phyloP scores from a whole-genome alignment of 2,329 filamentous ascomycete genomes.

The Colletotrichum acutatum region DNA sequence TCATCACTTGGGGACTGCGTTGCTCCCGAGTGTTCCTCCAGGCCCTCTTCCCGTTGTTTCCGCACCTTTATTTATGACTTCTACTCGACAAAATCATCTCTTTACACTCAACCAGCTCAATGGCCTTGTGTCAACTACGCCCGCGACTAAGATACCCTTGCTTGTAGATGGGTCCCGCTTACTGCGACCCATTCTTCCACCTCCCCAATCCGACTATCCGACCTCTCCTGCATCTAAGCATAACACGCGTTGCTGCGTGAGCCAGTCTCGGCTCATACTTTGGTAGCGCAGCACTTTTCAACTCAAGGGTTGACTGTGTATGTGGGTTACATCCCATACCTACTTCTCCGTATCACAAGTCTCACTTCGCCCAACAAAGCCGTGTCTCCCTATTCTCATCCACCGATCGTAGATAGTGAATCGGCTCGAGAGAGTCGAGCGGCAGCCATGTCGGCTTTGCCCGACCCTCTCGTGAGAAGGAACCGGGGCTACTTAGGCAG shows the following conservation, averaged over 20 bases:
- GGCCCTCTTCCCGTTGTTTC: neutral
- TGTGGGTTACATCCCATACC: neutral
- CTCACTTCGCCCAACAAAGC: slow-evolving; percentile 6
- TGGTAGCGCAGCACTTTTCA: neutral
- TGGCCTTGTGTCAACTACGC: neutral
- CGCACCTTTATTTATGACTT: neutral
- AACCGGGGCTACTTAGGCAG: slow-evolving; percentile 63
- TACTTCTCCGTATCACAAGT: neutral
- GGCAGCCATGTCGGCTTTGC: slow-evolving; percentile 46
- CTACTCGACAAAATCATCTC: neutral
- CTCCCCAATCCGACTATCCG: neutral
- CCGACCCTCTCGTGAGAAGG: slow-evolving; percentile 42
- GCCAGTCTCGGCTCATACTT: neutral
- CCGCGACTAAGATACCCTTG: neutral
- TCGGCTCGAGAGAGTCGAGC: slow-evolving; percentile 11
- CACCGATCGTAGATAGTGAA: neutral
- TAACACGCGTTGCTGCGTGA: neutral
- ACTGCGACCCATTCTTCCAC: neutral
- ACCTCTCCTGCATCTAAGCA: neutral
- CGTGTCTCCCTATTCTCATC: neutral
- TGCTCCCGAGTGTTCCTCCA: neutral
- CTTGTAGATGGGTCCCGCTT: slow-evolving; percentile 4
- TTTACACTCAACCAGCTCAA: neutral
- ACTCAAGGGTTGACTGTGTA: neutral
- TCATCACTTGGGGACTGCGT: neutral